Evolutionary conservation across 805 yeast genomes (phyloP).

Genomic region (Sugiyamaella lignohabitans): DNA sequence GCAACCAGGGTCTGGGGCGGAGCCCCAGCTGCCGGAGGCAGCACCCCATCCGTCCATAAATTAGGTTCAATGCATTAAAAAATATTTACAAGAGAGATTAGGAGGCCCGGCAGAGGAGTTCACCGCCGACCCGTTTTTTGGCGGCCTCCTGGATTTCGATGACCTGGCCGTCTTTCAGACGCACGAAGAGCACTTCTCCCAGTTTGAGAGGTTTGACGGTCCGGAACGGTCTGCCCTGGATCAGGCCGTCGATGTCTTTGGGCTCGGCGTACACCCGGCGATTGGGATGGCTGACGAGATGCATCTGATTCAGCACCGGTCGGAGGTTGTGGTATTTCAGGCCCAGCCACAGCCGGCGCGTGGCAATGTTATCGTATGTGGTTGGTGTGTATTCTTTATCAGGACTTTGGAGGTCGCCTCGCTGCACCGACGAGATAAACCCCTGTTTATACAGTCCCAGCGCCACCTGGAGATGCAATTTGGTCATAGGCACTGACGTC

Average conservation of each 20-base stretch:
- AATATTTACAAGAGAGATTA: too few relatives aligned
- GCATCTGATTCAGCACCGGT: slow-evolving; percentile 68
- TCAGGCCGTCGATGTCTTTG: slow-evolving; percentile 62
- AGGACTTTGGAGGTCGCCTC: slow-evolving; percentile 82
- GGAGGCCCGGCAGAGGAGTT: slow-evolving; percentile 64
- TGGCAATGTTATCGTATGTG: slow-evolving; percentile 79
- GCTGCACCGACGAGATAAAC: slow-evolving; percentile 72
- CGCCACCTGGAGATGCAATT: slow-evolving; percentile 76
- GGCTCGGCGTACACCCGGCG: slow-evolving; percentile 58
- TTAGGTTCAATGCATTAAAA: too few relatives aligned
- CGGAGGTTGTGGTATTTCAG: slow-evolving; percentile 76
- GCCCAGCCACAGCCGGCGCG: slow-evolving; percentile 87
- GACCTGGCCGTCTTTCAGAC: slow-evolving; percentile 45
- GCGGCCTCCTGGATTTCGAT: slow-evolving; percentile 85
- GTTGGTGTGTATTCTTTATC: slow-evolving; percentile 53
- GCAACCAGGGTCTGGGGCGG: neutral
- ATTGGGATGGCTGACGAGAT: slow-evolving; percentile 78
- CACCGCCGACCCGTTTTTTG: slow-evolving; percentile 61
- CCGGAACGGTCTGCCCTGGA: slow-evolving; percentile 70
- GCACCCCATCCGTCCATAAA: too few relatives aligned
- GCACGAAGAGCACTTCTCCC: slow-evolving; percentile 78
- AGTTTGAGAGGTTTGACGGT: slow-evolving; percentile 76
- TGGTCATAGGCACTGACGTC: slow-evolving; percentile 77
- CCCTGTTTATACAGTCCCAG: slow-evolving; percentile 87
- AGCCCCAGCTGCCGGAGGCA: neutral